Conservation (phyloP, 352 stramenopile species). For the Saprolegnia diclina region DNA sequence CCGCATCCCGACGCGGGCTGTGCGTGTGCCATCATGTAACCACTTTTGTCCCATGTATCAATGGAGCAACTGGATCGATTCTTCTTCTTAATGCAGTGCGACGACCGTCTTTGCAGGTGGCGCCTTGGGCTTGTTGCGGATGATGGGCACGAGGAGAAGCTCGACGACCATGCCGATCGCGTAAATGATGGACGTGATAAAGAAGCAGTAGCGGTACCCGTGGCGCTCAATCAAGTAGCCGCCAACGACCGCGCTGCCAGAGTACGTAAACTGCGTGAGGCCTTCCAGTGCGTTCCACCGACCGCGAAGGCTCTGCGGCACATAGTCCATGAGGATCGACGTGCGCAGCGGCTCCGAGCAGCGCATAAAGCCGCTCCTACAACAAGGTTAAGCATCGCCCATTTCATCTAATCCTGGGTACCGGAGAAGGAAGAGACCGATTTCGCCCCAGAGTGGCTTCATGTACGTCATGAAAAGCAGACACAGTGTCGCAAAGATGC, state of each 20-base stretch:
- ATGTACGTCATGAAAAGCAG: slow-evolving; percentile 61
- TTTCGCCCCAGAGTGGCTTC: slow-evolving; percentile 48
- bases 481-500: slow-evolving; percentile 49
- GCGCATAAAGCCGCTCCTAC: slow-evolving; percentile 66
- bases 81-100: slow-evolving; percentile 1
- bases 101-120: neutral
- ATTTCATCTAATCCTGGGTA: neutral
- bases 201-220: slow-evolving; percentile 69
- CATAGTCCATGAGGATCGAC: slow-evolving; percentile 76
- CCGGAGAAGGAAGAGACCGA: slow-evolving; percentile 66
- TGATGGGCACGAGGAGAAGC: slow-evolving; percentile 44
- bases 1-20: neutral
- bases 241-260: slow-evolving; percentile 66
- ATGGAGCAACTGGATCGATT: neutral
- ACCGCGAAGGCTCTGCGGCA: slow-evolving; percentile 61
- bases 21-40: slow-evolving; percentile 10
- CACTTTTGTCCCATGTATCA: neutral
- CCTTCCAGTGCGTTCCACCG: slow-evolving; percentile 73
- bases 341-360: slow-evolving; percentile 73
- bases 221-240: slow-evolving; percentile 73
- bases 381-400: neutral
- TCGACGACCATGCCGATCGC: slow-evolving; percentile 48
- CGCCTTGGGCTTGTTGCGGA: slow-evolving; percentile 17
- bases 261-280: slow-evolving; percentile 74
- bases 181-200: slow-evolving; percentile 75